phyloP scores from a whole-genome alignment of 2,329 filamentous ascomycete species.

The Coniella vitis region DNA sequence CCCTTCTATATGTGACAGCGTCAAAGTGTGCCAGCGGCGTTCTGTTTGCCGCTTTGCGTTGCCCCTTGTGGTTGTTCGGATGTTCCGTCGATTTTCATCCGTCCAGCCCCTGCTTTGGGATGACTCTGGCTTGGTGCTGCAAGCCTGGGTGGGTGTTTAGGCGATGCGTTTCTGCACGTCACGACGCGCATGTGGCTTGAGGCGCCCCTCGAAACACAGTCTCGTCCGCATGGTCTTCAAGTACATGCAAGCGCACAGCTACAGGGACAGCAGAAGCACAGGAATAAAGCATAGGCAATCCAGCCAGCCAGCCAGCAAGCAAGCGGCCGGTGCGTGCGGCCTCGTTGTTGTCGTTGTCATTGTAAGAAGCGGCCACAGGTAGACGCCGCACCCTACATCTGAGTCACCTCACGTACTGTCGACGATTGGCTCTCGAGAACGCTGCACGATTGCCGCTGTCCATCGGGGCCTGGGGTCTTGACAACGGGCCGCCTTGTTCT shows the following conservation, averaged over 20 bases:
- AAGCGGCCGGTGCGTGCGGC: too few relatives aligned
- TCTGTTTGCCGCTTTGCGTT: slow-evolving; percentile 17
- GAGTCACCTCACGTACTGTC: neutral
- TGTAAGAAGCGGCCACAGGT: slow-evolving; percentile 1
- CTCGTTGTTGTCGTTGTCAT: too few relatives aligned
- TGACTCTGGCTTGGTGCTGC: neutral
- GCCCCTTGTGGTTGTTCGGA: slow-evolving; percentile 8
- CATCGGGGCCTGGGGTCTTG: neutral
- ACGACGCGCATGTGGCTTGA: slow-evolving; percentile 6
- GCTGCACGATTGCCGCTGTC: too few relatives aligned
- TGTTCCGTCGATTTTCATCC: slow-evolving; percentile 12
- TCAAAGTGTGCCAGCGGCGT: slow-evolving; percentile 14
- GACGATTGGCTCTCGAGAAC: neutral
- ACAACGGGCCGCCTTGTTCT: neutral
- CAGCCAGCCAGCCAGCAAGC: too few relatives aligned
- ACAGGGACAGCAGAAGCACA: too few relatives aligned
- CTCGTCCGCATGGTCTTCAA: neutral
- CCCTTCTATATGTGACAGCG: neutral
- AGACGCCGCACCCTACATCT: slow-evolving; percentile 14
- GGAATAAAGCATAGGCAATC: too few relatives aligned
- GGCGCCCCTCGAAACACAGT: neutral
- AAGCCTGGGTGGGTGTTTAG: neutral
- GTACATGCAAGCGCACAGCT: too few relatives aligned
- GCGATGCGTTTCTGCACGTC: neutral
- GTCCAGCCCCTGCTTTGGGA: neutral